Evolutionary conservation across 768 basidiomycete genomes (phyloP).

Genomic region (Crucibulum laeve): DNA sequence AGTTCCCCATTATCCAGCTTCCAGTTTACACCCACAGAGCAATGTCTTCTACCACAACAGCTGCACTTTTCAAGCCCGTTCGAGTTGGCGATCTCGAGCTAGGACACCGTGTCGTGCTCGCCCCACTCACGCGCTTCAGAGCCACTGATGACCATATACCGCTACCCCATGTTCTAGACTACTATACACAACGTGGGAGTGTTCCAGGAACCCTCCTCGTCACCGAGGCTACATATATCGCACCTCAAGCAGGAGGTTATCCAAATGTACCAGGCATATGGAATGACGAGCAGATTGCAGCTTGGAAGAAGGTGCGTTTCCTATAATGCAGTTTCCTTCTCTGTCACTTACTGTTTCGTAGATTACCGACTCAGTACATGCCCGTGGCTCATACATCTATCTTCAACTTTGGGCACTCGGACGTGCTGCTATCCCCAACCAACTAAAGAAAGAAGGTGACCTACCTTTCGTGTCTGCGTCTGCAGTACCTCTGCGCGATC

Average conservation of each 20-base stretch:
- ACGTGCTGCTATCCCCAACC: constrained; percentile 21
- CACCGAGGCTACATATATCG: constrained; percentile 53
- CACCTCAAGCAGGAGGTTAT: constrained; percentile 43
- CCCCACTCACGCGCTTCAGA: constrained; percentile 34
- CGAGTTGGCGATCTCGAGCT: constrained; percentile 14
- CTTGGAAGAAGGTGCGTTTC: constrained; percentile 49
- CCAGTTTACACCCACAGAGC: too few relatives aligned
- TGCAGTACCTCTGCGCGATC: constrained; percentile 10
- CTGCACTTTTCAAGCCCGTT: constrained; percentile 23
- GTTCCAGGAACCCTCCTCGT: constrained; percentile 51
- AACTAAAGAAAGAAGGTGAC: constrained; percentile 26
- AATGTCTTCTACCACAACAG: constrained; percentile 4
- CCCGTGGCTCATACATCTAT: constrained; percentile 35
- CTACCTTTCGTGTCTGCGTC: constrained; percentile 23
- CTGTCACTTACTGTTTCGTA: constrained; percentile 11
- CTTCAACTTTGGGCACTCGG: constrained; percentile 55
- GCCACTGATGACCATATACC: constrained; percentile 5
- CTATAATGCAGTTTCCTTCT: neutral
- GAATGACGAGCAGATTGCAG: constrained; percentile 52
- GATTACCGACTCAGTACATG: constrained; percentile 58
- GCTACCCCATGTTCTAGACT: constrained; percentile 31
- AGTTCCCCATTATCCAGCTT: too few relatives aligned
- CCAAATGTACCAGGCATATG: constrained; percentile 59
- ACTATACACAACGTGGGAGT: constrained; percentile 44
- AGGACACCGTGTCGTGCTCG: constrained; percentile 30